Evolutionary conservation across 345 rosid species (phyloP).

Genomic region (Passiflora organensis): DNA sequence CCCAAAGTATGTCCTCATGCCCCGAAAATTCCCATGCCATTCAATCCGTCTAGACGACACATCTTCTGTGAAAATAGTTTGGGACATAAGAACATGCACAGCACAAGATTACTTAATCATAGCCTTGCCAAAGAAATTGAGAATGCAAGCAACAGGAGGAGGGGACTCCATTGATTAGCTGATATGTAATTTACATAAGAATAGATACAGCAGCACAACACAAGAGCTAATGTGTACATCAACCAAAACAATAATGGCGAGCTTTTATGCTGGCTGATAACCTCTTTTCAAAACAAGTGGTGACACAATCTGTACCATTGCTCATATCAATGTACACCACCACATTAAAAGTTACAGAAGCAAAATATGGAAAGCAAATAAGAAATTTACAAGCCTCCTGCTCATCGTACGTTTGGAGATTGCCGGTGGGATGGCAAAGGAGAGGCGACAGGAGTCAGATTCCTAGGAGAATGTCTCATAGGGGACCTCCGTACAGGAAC

Average conservation of each 20-base stretch:
- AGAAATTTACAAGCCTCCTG: conserved; percentile 21
- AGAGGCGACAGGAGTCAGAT: conserved; percentile 49
- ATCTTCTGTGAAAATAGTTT: too few relatives aligned
- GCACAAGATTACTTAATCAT: too few relatives aligned
- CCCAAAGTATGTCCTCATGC: too few relatives aligned
- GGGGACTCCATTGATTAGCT: too few relatives aligned
- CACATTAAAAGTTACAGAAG: conserved; percentile 7
- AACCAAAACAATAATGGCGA: background rate
- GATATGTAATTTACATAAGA: background rate
- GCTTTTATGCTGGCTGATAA: conserved; percentile 1
- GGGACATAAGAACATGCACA: too few relatives aligned
- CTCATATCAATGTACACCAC: conserved; percentile 13
- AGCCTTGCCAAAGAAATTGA: too few relatives aligned
- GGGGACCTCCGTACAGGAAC: conserved; percentile 46
- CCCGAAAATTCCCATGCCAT: too few relatives aligned
- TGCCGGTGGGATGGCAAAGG: conserved; percentile 53
- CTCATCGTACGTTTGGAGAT: conserved; percentile 50
- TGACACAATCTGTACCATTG: conserved; percentile 19
- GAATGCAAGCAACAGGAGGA: too few relatives aligned
- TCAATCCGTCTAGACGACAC: too few relatives aligned
- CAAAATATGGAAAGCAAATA: background rate
- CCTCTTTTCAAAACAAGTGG: conserved; percentile 7
- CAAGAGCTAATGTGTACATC: too few relatives aligned
- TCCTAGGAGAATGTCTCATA: conserved; percentile 46
- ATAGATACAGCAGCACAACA: too few relatives aligned